Conservation (phyloP, 768 basidiomycete species). For the Mycena vulgaris region DNA sequence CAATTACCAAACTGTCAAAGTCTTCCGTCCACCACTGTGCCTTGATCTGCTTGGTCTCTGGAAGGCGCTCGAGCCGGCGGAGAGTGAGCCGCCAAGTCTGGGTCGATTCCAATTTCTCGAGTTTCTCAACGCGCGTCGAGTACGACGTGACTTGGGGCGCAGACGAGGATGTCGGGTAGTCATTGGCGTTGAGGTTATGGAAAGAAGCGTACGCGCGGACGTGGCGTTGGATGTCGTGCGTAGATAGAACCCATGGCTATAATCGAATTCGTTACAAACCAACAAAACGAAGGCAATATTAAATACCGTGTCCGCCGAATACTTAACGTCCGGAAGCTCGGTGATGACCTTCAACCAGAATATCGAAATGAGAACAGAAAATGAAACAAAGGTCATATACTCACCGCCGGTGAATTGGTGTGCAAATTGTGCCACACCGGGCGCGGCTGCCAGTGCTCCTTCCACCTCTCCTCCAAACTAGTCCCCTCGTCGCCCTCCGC, state of each 20-base stretch:
- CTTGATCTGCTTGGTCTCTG: constrained; percentile 37
- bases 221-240: constrained; percentile 44
- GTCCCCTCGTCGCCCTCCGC: constrained; percentile 32
- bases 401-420: constrained; percentile 38
- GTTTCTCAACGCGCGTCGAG: constrained; percentile 56
- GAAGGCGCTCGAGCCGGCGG: constrained; percentile 37
- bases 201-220: constrained; percentile 51
- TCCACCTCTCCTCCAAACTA: constrained; percentile 38
- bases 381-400: background rate
- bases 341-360: constrained; percentile 37
- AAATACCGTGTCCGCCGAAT: constrained; percentile 37
- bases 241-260: constrained; percentile 40
- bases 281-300: background rate
- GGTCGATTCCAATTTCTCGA: constrained; percentile 45
- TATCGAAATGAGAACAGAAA: background rate
- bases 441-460: constrained; percentile 40
- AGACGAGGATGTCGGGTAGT: constrained; percentile 37
- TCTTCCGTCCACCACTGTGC: constrained; percentile 48
- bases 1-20: constrained; percentile 52
- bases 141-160: constrained; percentile 43
- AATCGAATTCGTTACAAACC: background rate
- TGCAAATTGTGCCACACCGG: constrained; percentile 41
- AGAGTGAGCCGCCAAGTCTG: constrained; percentile 42
- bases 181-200: constrained; percentile 50
- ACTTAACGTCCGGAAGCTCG: constrained; percentile 40